These are phyloP conservation scores for Colletotrichum gigasporum DNA, from an alignment of 2,329 filamentous ascomycete genomes.

Conservation along the genomic window DNA sequence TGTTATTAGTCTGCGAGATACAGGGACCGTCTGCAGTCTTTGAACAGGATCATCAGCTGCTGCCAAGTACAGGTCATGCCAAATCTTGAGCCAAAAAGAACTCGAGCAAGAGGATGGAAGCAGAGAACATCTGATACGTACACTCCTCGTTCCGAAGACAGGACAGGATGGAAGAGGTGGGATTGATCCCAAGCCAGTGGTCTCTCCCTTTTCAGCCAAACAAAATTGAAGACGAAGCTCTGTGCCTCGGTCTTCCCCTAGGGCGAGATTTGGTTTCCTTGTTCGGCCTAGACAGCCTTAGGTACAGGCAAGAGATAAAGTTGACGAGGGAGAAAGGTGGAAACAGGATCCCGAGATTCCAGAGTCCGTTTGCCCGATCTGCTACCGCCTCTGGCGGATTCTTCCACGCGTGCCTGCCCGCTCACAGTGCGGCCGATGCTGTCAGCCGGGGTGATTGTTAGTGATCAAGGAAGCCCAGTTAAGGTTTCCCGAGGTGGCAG, in stretches of 20 bases:
- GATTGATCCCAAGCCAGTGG: slow-evolving; percentile 27
- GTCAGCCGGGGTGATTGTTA: slow-evolving; percentile 15
- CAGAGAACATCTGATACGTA: slow-evolving; percentile 61
- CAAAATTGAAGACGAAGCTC: slow-evolving; percentile 70
- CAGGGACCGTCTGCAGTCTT: slow-evolving; percentile 49
- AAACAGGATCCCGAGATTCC: slow-evolving; percentile 31
- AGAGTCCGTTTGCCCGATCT: slow-evolving; percentile 28
- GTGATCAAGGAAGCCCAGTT: slow-evolving; percentile 5
- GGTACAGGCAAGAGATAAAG: slow-evolving; percentile 32
- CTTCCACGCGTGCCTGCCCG: slow-evolving; percentile 14
- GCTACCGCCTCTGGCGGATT: slow-evolving; percentile 18
- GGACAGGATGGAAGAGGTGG: slow-evolving; percentile 31
- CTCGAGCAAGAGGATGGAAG: slow-evolving; percentile 38
- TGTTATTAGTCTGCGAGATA: slow-evolving; percentile 42
- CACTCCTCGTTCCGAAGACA: slow-evolving; percentile 51
- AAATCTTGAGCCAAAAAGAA: slow-evolving; percentile 22
- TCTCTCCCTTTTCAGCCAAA: slow-evolving; percentile 31
- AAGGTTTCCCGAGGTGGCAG: slow-evolving; percentile 16
- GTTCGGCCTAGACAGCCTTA: slow-evolving; percentile 32
- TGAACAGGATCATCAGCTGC: slow-evolving; percentile 33
- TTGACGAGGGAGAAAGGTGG: slow-evolving; percentile 23
- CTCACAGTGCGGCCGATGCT: slow-evolving; percentile 10
- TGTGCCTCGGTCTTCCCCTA: slow-evolving; percentile 59
- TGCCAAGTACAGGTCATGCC: no score
- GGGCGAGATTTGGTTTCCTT: slow-evolving; percentile 19